Evolutionary conservation across 768 basidiomycete species (phyloP), one percentile per base, ranked within the genome.

Genomic region (Boletus fagicola): DNA sequence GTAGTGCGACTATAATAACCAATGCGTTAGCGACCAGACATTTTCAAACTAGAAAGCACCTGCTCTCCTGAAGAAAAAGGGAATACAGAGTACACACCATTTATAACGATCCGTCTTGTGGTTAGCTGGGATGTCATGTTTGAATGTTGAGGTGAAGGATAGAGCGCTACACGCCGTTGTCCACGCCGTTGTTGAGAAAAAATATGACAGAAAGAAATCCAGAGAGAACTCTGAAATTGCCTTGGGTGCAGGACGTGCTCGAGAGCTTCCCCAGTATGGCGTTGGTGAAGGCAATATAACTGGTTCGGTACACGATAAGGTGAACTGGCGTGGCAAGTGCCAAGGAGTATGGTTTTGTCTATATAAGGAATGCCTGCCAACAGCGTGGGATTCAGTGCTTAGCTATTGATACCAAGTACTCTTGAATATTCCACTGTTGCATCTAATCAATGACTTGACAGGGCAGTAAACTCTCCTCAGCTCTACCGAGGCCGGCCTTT

Each of bases 51-150:
- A 44, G 3, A 42, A 30, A 49, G n/a, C 46, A 5, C 26, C 18
- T 15, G 49, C 28, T 28, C 28, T 40, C 24, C 15, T 9, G 5
- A 26, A 15, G 31, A 20, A 15, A 38, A 33, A 47, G 1, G n/a
- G 22, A 52, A 26, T 5, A 5, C 9, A 42, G 40, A 43, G 7
- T 7, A 54, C 76, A 47, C 45, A 79, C 80, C 76, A 58, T 81
- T 80, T 47, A 82, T 61, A 15, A 77, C 74, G 20, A 77, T 75
- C 52, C 80, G 75, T 58, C 78, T 79, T 24, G 77, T 67, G 43
- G 64, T 72, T 20, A 69, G 33, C 33, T 79, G 72, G 10, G 61
- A 54, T n/a, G 68, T 61, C 68, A 68, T 68, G 48, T 13, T 54
- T 31, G 31, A 16, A 43, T 2, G 49, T 30, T 12, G 20, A 38